Conservation (phyloP, 192 early-diverging fungal species). For the Coemansia guatemalensis region DNA sequence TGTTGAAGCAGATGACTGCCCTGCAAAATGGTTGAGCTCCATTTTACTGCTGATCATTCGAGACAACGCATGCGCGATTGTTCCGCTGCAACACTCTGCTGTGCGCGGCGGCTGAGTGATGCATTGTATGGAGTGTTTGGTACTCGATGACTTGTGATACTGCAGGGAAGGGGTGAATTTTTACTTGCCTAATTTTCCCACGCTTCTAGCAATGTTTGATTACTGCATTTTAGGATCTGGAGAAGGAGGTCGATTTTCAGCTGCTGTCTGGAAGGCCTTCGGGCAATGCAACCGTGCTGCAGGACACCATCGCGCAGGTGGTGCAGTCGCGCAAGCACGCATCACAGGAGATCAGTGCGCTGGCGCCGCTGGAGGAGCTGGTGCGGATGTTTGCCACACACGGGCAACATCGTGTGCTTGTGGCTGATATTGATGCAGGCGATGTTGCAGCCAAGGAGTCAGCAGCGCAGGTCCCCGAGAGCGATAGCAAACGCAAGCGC, state of each 20-base stretch:
- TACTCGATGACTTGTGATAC: too few relatives aligned
- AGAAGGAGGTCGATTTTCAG: conserved; percentile 45
- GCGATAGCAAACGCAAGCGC: conserved; percentile 15
- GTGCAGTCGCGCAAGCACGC: conserved; percentile 45
- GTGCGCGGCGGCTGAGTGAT: too few relatives aligned
- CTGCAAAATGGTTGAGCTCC: too few relatives aligned
- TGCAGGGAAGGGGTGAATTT: too few relatives aligned
- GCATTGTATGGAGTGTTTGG: too few relatives aligned
- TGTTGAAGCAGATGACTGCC: too few relatives aligned
- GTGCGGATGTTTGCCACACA: conserved; percentile 33
- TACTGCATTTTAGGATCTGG: conserved; percentile 24
- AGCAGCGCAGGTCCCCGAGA: conserved; percentile 17
- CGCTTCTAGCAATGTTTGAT: background rate
- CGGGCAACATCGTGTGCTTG: conserved; percentile 43
- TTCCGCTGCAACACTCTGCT: too few relatives aligned
- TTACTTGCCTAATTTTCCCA: background rate
- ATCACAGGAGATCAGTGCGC: conserved; percentile 33
- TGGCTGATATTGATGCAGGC: conserved; percentile 12
- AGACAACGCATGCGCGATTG: too few relatives aligned
- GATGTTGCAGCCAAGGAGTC: background rate
- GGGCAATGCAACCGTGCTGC: conserved; percentile 29
- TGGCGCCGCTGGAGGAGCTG: conserved; percentile 35
- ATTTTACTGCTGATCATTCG: too few relatives aligned
- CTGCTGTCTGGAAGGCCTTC: conserved; percentile 40
- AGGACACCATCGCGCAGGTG: conserved; percentile 35